These are phyloP conservation scores for Diplodia intermedia DNA, from an alignment of 2,329 filamentous ascomycete genomes.

Conservation along the genomic window DNA sequence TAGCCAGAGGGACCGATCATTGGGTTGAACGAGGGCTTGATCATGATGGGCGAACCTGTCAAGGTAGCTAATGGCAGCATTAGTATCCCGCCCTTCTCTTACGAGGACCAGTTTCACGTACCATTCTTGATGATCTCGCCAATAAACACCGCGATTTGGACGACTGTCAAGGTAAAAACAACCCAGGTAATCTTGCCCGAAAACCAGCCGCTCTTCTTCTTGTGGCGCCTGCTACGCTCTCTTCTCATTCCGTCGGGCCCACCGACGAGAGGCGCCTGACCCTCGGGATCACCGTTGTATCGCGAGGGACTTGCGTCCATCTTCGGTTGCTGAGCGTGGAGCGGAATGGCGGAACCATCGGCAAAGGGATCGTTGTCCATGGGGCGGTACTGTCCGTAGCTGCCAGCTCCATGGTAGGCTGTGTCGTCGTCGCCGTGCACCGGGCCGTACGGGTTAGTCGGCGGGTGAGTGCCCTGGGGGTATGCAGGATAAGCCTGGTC, in stretches of 20 bases:
- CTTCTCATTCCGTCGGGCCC: constrained; percentile 36
- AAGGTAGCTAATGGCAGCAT: constrained; percentile 63
- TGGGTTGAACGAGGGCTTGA: constrained; percentile 86
- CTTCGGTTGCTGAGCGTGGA: constrained; percentile 50
- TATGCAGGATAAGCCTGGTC: constrained; percentile 69
- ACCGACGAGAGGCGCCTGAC: constrained; percentile 41
- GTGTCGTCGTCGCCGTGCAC: constrained; percentile 68
- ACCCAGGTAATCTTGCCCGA: constrained; percentile 74
- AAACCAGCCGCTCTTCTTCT: constrained; percentile 61
- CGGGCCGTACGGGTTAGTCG: constrained; percentile 58
- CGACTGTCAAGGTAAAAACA: constrained; percentile 77
- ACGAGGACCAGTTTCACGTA: constrained; percentile 51
- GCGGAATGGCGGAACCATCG: constrained; percentile 57
- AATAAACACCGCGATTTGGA: constrained; percentile 86
- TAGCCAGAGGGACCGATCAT: constrained; percentile 96
- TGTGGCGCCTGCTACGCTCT: constrained; percentile 37
- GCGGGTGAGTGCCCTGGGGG: constrained; percentile 46
- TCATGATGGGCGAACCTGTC: constrained; percentile 79
- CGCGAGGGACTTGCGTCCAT: constrained; percentile 47
- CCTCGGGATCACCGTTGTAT: constrained; percentile 52
- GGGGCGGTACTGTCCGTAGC: constrained; percentile 44
- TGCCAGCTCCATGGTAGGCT: constrained; percentile 60
- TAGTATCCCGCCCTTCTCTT: constrained; percentile 14
- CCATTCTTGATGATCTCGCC: constrained; percentile 85
- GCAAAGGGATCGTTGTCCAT: constrained; percentile 58